Base-by-base conservation (phyloP, 768 basidiomycete species). In the Sporobolomyces pararoseus region DNA sequence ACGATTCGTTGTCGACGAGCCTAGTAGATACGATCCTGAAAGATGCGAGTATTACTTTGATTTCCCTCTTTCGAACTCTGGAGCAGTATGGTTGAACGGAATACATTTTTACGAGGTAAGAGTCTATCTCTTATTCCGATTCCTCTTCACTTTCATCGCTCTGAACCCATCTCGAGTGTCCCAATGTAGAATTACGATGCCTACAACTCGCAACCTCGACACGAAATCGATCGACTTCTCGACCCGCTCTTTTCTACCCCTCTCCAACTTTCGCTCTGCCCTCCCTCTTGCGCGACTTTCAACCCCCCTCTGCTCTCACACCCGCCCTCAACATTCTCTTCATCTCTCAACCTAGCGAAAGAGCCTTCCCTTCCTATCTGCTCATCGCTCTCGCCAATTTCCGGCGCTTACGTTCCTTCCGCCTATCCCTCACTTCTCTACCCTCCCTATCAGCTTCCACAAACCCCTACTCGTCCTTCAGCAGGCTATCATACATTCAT, bases 21-120 rank as follows among this genome's bases (percentile, higher is more conserved):
- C 70, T 27, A 46, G 32, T 10, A 6, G 27, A 17, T 71, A 66
- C 49, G 23, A 27, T 4, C 53, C 47, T 13, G 49, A 46, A 3
- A 29, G 52, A 21, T 71, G 70, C 53, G 16, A 49, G 25, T 71
- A 71, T 49, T 21, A 34, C 14, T 71, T 50, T 32, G 46, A 50
- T n/a, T 65, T 71, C 42, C 35, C 54, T 4, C 25, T 66, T 13
- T 47, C 49, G 50, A 66, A 65, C 47, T 16, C 53, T 1, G 70
- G 70, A 1, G 39, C 29, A 5, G 19, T 71, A 0, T 71, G 65
- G 64, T 17, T 71, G 17, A 34, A 65, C 31, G 65, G 50, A 2
- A 57, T 61, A 14, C 49, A 32, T 27, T 63, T 54, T 25, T 68
- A 57, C 61, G 53, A 63, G 52, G 66, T 54, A 23, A n/a, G 57